phyloP scores from a whole-genome alignment of 192 early-diverging fungal genomes.

The Backusella circina region DNA sequence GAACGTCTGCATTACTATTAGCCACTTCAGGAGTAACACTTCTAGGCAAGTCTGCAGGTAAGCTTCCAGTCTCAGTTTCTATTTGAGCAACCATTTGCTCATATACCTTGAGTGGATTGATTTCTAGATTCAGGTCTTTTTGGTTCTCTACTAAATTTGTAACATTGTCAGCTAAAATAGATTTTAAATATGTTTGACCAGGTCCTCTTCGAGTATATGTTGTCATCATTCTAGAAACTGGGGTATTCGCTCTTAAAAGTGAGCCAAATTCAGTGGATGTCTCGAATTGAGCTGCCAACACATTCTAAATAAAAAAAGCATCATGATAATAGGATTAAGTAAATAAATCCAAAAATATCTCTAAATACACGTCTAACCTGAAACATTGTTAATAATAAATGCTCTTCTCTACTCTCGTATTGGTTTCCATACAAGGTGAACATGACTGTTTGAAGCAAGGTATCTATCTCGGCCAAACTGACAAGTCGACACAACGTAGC shows the following conservation, averaged over 20 bases:
- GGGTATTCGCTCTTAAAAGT: constrained; percentile 91
- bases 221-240: constrained; percentile 98
- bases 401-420: constrained; percentile 95
- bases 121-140: constrained; percentile 85
- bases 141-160: constrained; percentile 75
- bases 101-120: constrained; percentile 91
- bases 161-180: constrained; percentile 78
- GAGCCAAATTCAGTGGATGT: constrained; percentile 84
- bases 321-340: not conserved
- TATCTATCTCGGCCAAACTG: constrained; percentile 87
- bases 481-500: constrained; percentile 82
- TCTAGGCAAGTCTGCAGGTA: constrained; percentile 63
- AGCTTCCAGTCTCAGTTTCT: constrained; percentile 58
- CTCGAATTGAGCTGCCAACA: constrained; percentile 90
- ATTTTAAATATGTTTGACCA: constrained; percentile 90
- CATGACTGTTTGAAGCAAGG: constrained; percentile 93
- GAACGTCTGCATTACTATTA: constrained; percentile 76
- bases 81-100: constrained; percentile 80
- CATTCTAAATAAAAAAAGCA: constrained; percentile 38
- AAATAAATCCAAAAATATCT: not conserved
- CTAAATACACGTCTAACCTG: constrained; percentile 51
- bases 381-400: constrained; percentile 93
- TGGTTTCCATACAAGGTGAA: constrained; percentile 96
- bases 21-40: constrained; percentile 83
- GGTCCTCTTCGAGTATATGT: constrained; percentile 93